Percentiles rank a stretch among this genome's conserved stretches.
Evolutionary conservation across 2,329 filamentous ascomycete genomes (phyloP).

Genomic region (Paecilomyces variotii): DNA sequence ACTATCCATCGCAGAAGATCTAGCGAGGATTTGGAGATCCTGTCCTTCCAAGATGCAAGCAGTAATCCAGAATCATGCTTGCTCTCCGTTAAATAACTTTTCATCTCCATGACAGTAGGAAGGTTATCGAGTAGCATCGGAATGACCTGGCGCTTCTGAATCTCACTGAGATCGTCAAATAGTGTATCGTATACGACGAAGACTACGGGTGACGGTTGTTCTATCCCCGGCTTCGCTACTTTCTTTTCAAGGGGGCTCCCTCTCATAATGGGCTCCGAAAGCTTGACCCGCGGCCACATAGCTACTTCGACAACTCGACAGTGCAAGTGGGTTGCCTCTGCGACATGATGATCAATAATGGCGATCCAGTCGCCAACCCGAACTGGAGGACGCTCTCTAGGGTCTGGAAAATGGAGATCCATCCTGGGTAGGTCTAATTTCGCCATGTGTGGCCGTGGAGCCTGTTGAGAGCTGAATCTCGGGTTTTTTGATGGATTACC

Average conservation of each 20-base stretch:
- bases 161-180: conserved; percentile 29
- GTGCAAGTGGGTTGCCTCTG: conserved; percentile 29
- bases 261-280: conserved; percentile 19
- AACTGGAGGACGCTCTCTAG: conserved; percentile 23
- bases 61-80: conserved; percentile 27
- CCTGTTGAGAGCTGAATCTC: not conserved
- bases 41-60: conserved; percentile 48
- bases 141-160: conserved; percentile 23
- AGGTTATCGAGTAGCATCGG: conserved; percentile 30
- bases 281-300: conserved; percentile 37
- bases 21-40: conserved; percentile 57
- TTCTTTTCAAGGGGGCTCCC: not conserved
- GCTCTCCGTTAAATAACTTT: conserved; percentile 34
- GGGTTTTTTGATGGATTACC: not conserved
- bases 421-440: conserved; percentile 28
- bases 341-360: conserved; percentile 15
- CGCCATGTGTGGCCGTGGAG: conserved; percentile 5
- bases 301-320: conserved; percentile 43
- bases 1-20: conserved; percentile 78
- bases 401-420: conserved; percentile 37
- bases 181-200: conserved; percentile 28
- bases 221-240: not conserved
- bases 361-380: conserved; percentile 47
- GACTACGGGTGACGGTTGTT: conserved; percentile 4
- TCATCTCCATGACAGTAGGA: conserved; percentile 33